These are phyloP conservation scores for Paradendryphiella salina DNA, from an alignment of 2,329 filamentous ascomycete species.

Conservation along the genomic window DNA sequence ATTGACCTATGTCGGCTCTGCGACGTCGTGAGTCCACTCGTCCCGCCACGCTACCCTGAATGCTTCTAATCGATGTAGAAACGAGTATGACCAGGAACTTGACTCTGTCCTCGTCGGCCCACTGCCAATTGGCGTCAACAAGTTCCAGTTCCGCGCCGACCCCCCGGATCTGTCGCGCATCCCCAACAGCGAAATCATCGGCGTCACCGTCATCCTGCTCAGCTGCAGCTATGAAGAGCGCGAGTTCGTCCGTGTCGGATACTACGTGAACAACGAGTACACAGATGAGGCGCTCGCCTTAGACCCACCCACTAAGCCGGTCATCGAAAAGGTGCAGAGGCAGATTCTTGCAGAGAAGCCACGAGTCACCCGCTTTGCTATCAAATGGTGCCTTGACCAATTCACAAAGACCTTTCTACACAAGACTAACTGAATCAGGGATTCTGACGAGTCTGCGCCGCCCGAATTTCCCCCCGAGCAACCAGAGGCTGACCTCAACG, in stretches of 20 bases:
- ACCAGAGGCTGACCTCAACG: conserved; percentile 87
- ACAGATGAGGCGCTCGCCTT: conserved; percentile 85
- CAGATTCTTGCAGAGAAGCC: conserved; percentile 97
- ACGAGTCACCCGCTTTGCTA: conserved; percentile 93
- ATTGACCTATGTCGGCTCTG: conserved; percentile 96
- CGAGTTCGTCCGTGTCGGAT: conserved; percentile 96
- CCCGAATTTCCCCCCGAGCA: conserved; percentile 97
- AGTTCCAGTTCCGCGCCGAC: conserved; percentile 96
- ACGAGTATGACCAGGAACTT: conserved; percentile 97
- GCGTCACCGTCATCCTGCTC: conserved; percentile 94
- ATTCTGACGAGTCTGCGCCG: conserved; percentile 94
- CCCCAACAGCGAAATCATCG: conserved; percentile 90
- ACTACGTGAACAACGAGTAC: conserved; percentile 99
- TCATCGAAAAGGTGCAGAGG: conserved; percentile 87
- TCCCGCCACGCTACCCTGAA: neutral
- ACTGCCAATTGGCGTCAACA: conserved; percentile 97
- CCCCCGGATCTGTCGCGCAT: conserved; percentile 88
- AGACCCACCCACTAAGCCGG: conserved; percentile 87
- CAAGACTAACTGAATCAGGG: conserved; percentile 61
- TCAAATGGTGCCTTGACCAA: conserved; percentile 78
- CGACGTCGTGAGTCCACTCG: conserved; percentile 75
- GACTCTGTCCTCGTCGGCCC: conserved; percentile 95
- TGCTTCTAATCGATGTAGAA: conserved; percentile 55
- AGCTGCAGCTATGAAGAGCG: conserved; percentile 95
- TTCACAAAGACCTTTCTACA: neutral